These are phyloP conservation scores for Sporothrix sp. DNA, from an alignment of 2,329 filamentous ascomycete species.

Conservation along the genomic window DNA sequence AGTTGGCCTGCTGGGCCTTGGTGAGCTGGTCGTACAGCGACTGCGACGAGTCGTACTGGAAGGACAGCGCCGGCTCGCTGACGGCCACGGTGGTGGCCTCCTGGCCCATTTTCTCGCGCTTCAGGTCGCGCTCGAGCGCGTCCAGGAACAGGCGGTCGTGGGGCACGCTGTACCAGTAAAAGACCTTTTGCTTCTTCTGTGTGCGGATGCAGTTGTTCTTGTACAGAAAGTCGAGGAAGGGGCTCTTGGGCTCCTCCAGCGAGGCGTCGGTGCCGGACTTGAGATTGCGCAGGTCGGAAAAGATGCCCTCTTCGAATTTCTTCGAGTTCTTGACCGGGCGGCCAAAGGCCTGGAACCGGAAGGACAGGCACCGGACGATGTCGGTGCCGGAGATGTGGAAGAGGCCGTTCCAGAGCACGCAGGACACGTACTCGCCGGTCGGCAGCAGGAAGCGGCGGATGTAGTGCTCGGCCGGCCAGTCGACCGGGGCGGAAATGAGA, in stretches of 20 bases:
- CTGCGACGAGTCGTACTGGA: slow-evolving; percentile 98
- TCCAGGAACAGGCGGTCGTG: slow-evolving; percentile 97
- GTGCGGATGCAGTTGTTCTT: slow-evolving; percentile 99
- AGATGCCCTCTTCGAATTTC: slow-evolving; percentile 99
- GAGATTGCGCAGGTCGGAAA: slow-evolving; percentile 94
- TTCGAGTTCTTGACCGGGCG: slow-evolving; percentile 98
- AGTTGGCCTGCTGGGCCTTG: slow-evolving; percentile 97
- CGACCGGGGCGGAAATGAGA: slow-evolving; percentile 94
- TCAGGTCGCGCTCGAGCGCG: slow-evolving; percentile 90
- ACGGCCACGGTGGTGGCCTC: slow-evolving; percentile 95
- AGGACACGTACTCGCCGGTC: slow-evolving; percentile 97
- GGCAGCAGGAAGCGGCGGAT: slow-evolving; percentile 91
- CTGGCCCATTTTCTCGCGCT: slow-evolving; percentile 99
- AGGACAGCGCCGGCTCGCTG: slow-evolving; percentile 92
- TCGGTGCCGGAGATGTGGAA: slow-evolving; percentile 99
- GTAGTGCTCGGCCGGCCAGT: slow-evolving; percentile 95
- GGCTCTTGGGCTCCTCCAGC: slow-evolving; percentile 96
- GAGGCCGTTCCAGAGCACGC: slow-evolving; percentile 97
- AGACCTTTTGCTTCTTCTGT: slow-evolving; percentile 99
- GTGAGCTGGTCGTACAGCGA: slow-evolving; percentile 99
- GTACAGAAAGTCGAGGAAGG: slow-evolving; percentile 96
- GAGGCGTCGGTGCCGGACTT: slow-evolving; percentile 98
- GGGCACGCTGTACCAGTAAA: slow-evolving; percentile 99
- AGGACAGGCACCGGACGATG: slow-evolving; percentile 95
- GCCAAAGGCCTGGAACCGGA: slow-evolving; percentile 96